Evolutionary conservation across 345 rosid species (phyloP), one percentile per base, ranked within the genome.

Genomic region (Durio zibethinus): DNA sequence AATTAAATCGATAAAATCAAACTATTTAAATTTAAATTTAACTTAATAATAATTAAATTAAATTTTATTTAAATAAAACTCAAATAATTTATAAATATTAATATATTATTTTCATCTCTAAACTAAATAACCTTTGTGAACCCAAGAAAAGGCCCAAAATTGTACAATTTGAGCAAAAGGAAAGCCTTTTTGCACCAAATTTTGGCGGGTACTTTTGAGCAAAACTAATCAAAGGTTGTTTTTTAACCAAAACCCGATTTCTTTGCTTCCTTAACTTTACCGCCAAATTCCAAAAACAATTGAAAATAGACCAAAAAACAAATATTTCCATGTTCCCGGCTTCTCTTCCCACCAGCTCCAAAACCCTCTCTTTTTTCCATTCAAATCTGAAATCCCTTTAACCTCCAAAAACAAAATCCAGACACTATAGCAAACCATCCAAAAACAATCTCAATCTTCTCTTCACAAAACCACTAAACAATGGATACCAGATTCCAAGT

Each of bases 401-500:
- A 23, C 29, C 47, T 47, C 54, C 74, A 43, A 36, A 33, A 64
- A 10, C 10, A 21, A 10, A 50, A 18, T 10, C 42, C 65, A 40
- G 59, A 11, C 50, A 10, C 15, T 48, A 33, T 33, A 47, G 4
- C 35, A 48, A 11, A 27, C 21, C 45, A 43, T n/a, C n/a, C 1
- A 38, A 15, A 35, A 36, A 38, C 18, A 2, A 40, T 14, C 18
- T 48, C 78, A 56, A 21, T 9, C 36, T 33, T 40, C 59, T 56
- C 15, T 45, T 81, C 74, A 8, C 25, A 47, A 27, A 10, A 12
- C 25, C 52, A n/a, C 20, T 53, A 31, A 10, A 15, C 62, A 69
- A 94, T 89, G 96, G 92, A 90, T 57, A 7, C 85, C 69, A 81
- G 80, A 8, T 84, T 73, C 61, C 90, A 86, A 72, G 69, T 82